Evolutionary conservation across 176 grass and related monocot genomes (phyloP), one percentile per base, ranked within the genome.

Genomic region (Lolium perenne): DNA sequence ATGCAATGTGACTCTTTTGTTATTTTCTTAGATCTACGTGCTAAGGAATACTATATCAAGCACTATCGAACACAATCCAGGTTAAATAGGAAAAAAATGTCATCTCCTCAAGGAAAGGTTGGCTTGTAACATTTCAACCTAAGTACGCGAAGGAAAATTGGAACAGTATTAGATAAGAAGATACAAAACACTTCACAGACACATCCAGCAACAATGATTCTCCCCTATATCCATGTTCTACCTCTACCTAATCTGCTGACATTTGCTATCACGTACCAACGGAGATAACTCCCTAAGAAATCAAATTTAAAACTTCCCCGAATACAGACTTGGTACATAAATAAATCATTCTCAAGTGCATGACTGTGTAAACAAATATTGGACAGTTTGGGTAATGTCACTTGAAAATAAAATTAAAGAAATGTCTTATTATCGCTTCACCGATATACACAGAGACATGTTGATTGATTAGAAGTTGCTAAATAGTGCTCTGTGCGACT

Each of bases 181-280:
- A 80, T 47, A 68, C 58, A 40, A 53, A 40, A 67, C 25, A 23
- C 65, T 85, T 85, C 20, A 75, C 80, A 38, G 68, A 77, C 70
- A 69, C 38, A 80, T 76, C 26, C 57, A 58, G 46, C 72, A 82
- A 51, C 71, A 76, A 70, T 81, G 60, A 43, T 21, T 59, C 26
- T 29, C 46, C 9, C 72, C 29, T 59, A 63, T 86, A 55, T 49
- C 16, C 41, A 71, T 61, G 49, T 22, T 38, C 29, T 78, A 78
- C 57, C 29, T 81, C 78, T 86, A 58, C 71, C 88, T 53, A 89
- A 85, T 48, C 88, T 85, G 60, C 70, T 32, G 58, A 59, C 47
- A 81, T 89, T 84, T 88, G 74, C 16, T 46, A 73, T 51, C 6
- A 79, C 64, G 76, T 76, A 70, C 15, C 43, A 46, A 80, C 74